phyloP scores from a whole-genome alignment of 225 moss, liverwort and hornwort species.

The Straminergon stramineum region DNA sequence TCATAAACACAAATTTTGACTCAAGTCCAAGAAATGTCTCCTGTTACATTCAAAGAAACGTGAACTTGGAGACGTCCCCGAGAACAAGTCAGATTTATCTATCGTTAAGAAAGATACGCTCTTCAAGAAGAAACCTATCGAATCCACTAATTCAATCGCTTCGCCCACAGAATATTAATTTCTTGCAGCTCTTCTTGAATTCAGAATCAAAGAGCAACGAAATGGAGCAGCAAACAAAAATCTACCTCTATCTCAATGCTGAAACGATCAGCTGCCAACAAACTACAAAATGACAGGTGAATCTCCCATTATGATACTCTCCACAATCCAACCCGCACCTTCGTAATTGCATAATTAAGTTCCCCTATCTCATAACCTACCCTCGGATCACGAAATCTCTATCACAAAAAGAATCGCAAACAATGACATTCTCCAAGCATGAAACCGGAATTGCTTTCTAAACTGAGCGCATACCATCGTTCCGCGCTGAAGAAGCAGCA shows the following conservation, averaged over 20 bases:
- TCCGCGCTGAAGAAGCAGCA: constrained; percentile 8
- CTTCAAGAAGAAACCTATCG: background rate
- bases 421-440: background rate
- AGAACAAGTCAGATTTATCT: background rate
- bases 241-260: background rate
- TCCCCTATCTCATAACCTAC: background rate
- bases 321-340: background rate
- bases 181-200: background rate
- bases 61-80: background rate
- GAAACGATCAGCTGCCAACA: background rate
- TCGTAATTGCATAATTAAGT: background rate
- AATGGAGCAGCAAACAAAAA: background rate
- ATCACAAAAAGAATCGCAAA: background rate
- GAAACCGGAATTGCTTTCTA: background rate
- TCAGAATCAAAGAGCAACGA: background rate
- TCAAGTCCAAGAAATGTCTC: background rate
- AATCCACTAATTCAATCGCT: background rate
- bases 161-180: background rate
- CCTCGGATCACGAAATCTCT: background rate
- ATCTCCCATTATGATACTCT: background rate
- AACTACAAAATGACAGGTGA: background rate
- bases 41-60: background rate
- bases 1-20: background rate
- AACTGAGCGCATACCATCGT: constrained; percentile 2
- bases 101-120: background rate